Conservation (phyloP, 2,329 filamentous ascomycete species). For the Tolypocladium ophioglossoides region DNA sequence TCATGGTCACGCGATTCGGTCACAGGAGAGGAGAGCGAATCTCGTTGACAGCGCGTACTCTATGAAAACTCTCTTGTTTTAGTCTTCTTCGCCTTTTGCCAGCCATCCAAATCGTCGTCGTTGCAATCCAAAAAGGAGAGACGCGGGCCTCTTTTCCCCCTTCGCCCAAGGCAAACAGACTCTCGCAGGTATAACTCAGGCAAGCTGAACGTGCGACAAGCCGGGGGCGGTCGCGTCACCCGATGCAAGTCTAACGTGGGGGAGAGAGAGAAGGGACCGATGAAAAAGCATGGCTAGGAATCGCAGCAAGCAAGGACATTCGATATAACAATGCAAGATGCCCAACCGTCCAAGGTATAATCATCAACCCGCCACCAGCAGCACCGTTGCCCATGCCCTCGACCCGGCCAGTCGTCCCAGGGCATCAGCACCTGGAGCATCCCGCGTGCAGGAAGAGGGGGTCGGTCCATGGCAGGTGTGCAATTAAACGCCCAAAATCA, state of each 20-base stretch:
- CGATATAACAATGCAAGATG: neutral
- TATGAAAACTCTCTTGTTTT: neutral
- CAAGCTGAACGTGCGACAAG: neutral
- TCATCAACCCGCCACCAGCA: neutral
- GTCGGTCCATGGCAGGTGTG: neutral
- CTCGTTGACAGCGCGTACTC: neutral
- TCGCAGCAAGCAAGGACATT: neutral
- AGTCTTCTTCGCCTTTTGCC: neutral
- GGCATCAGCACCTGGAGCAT: neutral
- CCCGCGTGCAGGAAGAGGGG: neutral
- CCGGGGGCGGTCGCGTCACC: neutral
- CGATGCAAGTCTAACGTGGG: neutral
- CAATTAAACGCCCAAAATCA: neutral
- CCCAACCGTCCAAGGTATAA: conserved; percentile 1
- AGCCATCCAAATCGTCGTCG: neutral
- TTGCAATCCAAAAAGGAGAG: neutral
- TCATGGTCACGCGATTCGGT: neutral
- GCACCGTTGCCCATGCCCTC: neutral
- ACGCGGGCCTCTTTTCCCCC: neutral
- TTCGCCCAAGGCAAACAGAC: neutral
- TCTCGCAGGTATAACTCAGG: neutral
- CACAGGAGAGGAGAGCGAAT: no score
- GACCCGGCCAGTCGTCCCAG: neutral
- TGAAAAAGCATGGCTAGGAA: neutral
- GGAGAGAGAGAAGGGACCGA: neutral